Base-by-base conservation (phyloP, 2,329 filamentous ascomycete genomes). In the Sordariomycetes sp. region DNA sequence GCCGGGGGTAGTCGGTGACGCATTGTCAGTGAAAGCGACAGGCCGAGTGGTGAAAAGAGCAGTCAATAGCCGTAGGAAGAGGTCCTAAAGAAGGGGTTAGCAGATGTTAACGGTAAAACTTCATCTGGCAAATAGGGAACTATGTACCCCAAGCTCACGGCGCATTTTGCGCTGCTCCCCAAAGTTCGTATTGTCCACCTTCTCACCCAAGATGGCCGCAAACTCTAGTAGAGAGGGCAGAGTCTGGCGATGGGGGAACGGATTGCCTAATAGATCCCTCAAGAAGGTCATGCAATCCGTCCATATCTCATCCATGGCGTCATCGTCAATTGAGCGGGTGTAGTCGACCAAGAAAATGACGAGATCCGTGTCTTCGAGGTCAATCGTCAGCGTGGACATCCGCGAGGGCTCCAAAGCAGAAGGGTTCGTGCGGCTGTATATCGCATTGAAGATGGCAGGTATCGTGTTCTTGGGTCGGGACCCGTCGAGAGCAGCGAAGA, bases 261-360 rank as follows among this genome's bases (percentile, higher is more conserved):
- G 95, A 65, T 99, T 99, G 25, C 86, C 84, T 32, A 99, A 77
- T 32, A 99, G 80, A 67, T 99, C 95, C 61, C 85, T 87, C 60
- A 97, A 70, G 69, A 99, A 99, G 0, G 86, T 82, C 65, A 91
- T 90, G 68, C 92, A 99, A 67, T 99, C 92, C 48, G 85, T 79
- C 94, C 94, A 99, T 54, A 99, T 96, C 70, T 99, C 94, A 65
- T 99, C 94, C 80, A 96, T 92, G 17, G 94, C 88, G 73, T 99
- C 94, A 65, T 99, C 94, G 65, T 99, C 94, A 13, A 97, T 76
- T 0, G 91, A 94, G 34, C 82, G 82, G 0, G 90, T 86, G 69
- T 99, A 99, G 61, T 94, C 88, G 8, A 96, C 88, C 52, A 97
- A 72, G 68, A 99, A 99, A 10, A 87, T 81, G 10, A 92, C 89